Evolutionary conservation across 129 eudicot species (phyloP).

Genomic region (Escallonia herrerae): DNA sequence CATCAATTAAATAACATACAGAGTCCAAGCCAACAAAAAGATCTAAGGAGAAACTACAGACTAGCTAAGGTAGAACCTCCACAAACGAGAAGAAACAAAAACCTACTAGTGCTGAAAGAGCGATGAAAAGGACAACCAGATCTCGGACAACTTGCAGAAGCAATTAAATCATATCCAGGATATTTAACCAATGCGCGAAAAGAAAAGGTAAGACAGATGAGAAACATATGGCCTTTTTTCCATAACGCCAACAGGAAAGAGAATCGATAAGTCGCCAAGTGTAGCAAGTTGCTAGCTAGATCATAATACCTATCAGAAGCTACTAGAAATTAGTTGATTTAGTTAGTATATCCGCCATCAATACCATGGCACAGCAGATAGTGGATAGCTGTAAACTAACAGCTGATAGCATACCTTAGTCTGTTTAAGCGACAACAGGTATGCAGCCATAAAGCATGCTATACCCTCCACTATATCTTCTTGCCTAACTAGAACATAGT

Average conservation of each 20-base stretch:
- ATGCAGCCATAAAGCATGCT: conserved; percentile 96
- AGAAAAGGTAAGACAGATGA: not conserved
- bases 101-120: too few relatives aligned
- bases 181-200: not conserved
- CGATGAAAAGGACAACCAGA: too few relatives aligned
- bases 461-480: conserved; percentile 98
- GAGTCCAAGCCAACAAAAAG: too few relatives aligned
- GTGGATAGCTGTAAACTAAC: not conserved
- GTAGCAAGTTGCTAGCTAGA: not conserved
- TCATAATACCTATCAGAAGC: not conserved
- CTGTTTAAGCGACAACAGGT: conserved; percentile 74
- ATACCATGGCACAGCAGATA: too few relatives aligned
- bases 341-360: too few relatives aligned
- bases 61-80: too few relatives aligned
- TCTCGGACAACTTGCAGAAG: not conserved
- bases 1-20: too few relatives aligned
- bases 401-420: conserved; percentile 52
- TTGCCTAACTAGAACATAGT: conserved; percentile 83
- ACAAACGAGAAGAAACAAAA: too few relatives aligned
- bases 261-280: not conserved
- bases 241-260: not conserved
- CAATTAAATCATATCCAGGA: not conserved
- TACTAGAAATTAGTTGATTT: too few relatives aligned
- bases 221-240: not conserved
- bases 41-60: too few relatives aligned